Percentiles rank a stretch among this genome's conserved stretches.
phyloP scores from a whole-genome alignment of 805 yeast genomes.

The Lipomyces spencermartinsiae region DNA sequence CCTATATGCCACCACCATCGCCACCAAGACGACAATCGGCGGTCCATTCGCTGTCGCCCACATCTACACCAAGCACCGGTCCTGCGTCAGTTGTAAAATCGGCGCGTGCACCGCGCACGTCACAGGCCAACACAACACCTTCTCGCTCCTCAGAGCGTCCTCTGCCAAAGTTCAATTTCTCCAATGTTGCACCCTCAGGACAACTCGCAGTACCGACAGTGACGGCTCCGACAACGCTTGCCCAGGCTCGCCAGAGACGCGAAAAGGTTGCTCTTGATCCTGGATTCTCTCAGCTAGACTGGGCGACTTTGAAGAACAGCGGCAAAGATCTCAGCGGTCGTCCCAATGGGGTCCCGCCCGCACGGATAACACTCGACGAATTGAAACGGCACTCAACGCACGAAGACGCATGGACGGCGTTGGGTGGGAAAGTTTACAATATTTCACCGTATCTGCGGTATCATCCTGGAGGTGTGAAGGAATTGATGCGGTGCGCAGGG shows the following conservation, averaged over 20 bases:
- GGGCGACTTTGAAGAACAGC: slow-evolving; percentile 68
- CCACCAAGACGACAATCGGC: not conserved
- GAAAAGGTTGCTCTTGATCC: slow-evolving; percentile 65
- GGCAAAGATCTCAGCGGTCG: slow-evolving; percentile 55
- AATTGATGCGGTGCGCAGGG: slow-evolving; percentile 80
- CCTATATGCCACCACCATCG: not conserved
- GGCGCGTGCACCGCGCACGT: not conserved
- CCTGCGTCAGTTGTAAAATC: not conserved
- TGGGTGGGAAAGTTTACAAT: slow-evolving; percentile 82
- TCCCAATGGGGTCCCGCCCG: slow-evolving; percentile 26
- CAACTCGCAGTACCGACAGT: not conserved
- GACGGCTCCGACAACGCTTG: slow-evolving; percentile 2
- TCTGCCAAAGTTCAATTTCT: slow-evolving; percentile 21
- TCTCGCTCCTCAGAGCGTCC: slow-evolving; percentile 4
- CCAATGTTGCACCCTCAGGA: not conserved
- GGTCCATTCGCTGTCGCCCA: not conserved
- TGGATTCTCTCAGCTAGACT: slow-evolving; percentile 85
- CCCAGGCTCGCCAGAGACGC: slow-evolving; percentile 41
- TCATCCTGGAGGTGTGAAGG: slow-evolving; percentile 92
- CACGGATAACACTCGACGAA: slow-evolving; percentile 57
- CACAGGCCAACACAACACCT: slow-evolving; percentile 4
- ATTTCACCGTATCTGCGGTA: slow-evolving; percentile 81
- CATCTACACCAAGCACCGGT: not conserved
- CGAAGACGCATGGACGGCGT: slow-evolving; percentile 86
- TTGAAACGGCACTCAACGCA: slow-evolving; percentile 61